Percentiles rank a stretch among this genome's conserved stretches.
Conservation (phyloP, 2,329 filamentous ascomycete species). For the Domatiomyces catenatus region DNA sequence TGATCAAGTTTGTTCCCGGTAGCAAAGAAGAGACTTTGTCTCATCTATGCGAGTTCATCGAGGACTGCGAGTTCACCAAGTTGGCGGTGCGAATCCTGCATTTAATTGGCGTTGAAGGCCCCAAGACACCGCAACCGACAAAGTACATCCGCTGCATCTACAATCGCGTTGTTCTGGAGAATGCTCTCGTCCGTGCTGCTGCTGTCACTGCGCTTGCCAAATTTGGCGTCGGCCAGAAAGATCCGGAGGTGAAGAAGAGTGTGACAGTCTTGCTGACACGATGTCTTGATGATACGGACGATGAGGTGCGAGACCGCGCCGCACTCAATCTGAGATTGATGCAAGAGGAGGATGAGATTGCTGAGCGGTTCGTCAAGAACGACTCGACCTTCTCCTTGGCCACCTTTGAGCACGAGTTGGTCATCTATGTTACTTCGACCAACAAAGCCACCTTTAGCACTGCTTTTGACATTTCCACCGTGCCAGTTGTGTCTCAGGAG, state of each 20-base stretch:
- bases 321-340: slow-evolving; percentile 85
- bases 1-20: slow-evolving; percentile 97
- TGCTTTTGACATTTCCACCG: slow-evolving; percentile 79
- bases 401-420: slow-evolving; percentile 90
- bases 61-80: slow-evolving; percentile 98
- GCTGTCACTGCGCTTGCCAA: slow-evolving; percentile 92
- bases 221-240: slow-evolving; percentile 92
- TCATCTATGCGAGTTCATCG: slow-evolving; percentile 96
- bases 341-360: slow-evolving; percentile 77
- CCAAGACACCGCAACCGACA: slow-evolving; percentile 85
- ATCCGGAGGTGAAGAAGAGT: slow-evolving; percentile 90
- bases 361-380: slow-evolving; percentile 80
- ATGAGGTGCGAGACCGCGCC: slow-evolving; percentile 91
- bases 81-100: slow-evolving; percentile 89
- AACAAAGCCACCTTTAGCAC: slow-evolving; percentile 70
- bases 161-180: slow-evolving; percentile 93
- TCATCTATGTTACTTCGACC: slow-evolving; percentile 90
- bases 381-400: slow-evolving; percentile 92
- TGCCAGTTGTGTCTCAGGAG: slow-evolving; percentile 87
- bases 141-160: slow-evolving; percentile 99
- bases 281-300: slow-evolving; percentile 91
- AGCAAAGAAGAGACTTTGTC: slow-evolving; percentile 67
- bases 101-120: slow-evolving; percentile 82
- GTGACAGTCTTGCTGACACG: slow-evolving; percentile 82
- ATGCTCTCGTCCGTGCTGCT: slow-evolving; percentile 85